Conservation (phyloP, 75 land plant genomes). For the Pinus taeda region DNA sequence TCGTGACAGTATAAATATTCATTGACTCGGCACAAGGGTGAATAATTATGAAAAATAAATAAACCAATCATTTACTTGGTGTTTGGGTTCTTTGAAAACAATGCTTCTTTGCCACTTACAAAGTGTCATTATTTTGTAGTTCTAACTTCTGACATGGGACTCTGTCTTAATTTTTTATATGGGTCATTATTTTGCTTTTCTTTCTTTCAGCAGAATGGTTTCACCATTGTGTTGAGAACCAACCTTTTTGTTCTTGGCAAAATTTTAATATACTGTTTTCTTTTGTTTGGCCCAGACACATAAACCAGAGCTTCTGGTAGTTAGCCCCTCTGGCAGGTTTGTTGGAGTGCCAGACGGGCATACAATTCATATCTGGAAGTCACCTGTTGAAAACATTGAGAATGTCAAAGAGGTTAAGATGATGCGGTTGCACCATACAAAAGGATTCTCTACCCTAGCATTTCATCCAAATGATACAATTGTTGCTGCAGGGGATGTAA, state of each 20-base stretch:
- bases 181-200: neutral
- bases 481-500: slow-evolving; percentile 85
- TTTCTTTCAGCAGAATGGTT: neutral
- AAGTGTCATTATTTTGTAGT: neutral
- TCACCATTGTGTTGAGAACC: too few species aligned
- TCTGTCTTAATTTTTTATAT: neutral
- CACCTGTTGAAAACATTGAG: slow-evolving; percentile 29
- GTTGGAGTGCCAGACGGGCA: slow-evolving; percentile 56
- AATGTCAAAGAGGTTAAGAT: slow-evolving; percentile 21
- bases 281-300: slow-evolving; percentile 14
- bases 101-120: neutral
- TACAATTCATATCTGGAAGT: slow-evolving; percentile 64
- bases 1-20: too few species aligned
- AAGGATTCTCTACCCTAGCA: slow-evolving; percentile 59
- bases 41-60: neutral
- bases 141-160: neutral
- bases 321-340: slow-evolving; percentile 59
- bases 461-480: slow-evolving; percentile 78
- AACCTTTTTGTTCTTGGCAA: too few species aligned
- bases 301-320: slow-evolving; percentile 12
- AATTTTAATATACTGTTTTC: neutral
- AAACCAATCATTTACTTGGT: neutral
- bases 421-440: slow-evolving; percentile 67
- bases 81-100: neutral
- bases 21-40: too few species aligned